Evolutionary conservation across 768 basidiomycete species (phyloP), one percentile per base, ranked within the genome.

Genomic region (Solioccasus polychromus): DNA sequence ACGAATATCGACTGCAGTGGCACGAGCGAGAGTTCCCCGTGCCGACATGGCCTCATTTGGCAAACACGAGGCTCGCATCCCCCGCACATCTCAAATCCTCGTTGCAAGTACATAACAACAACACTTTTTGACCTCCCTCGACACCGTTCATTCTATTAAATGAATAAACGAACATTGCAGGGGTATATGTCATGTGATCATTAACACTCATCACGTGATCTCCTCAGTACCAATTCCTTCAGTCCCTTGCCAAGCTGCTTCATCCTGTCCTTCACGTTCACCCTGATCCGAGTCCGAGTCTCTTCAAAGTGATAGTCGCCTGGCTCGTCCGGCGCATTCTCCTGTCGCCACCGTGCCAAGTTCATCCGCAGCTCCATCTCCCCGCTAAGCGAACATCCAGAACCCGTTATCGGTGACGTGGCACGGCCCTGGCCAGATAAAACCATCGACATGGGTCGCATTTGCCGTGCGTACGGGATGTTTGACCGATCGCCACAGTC

Each of bases 361-460:
- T 75, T 72, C 77, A 80, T 80, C 52, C 73, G 68, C 62, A 80
- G 50, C 57, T 82, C 80, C 43, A 75, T 77, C 62, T 81, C 77
- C 10, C 80, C 80, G 42, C 78, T 82, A 52, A 82, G 65, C 44
- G 80, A 82, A 58, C 70, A 80, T 12, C 79, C 79, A 12, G 62
- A 57, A 28, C 53, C 22, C 4, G 50, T 20, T 10, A 42, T 45
- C 1, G 59, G 47, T 23, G 58, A 50, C 35, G 51, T 51, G 34
- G 53, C 42, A 39, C 48, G 53, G 30, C 51, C 42, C 41, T 49
- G 53, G 30, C 51, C 56, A 30, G 53, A 56, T 20, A 52, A 39
- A 36, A 54, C 57, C 62, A 61, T 52, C 49, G 60, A 66, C 64
- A 53, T 61, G 45, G 60, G 60, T 19, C 58, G 54, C 44, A 60